Evolutionary conservation across 2,329 filamentous ascomycete species (phyloP).

Genomic region (Lasiodiplodia sp.): DNA sequence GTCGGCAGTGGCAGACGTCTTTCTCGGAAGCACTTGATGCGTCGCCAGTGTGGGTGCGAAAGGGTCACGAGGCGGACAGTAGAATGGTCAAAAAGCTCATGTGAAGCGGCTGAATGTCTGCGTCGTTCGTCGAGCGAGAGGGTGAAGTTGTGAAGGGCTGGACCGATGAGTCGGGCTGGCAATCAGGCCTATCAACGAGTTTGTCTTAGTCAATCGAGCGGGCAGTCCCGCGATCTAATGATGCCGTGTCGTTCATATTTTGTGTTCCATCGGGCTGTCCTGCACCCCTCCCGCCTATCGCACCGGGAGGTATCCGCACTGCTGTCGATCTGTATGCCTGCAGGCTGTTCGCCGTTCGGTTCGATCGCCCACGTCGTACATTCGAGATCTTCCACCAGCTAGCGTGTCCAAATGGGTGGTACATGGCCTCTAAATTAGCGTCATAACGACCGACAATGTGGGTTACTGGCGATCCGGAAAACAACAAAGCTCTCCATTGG

Average conservation of each 20-base stretch:
- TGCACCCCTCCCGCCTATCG: background rate
- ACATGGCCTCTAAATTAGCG: background rate
- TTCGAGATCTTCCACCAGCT: too few species aligned
- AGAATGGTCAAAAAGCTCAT: slow-evolving; percentile 51
- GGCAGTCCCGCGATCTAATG: background rate
- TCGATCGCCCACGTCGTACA: slow-evolving; percentile 38
- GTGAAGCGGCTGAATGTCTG: slow-evolving; percentile 60
- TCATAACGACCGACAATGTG: background rate
- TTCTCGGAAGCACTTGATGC: slow-evolving; percentile 48
- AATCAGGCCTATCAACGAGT: background rate
- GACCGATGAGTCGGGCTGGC: slow-evolving; percentile 47
- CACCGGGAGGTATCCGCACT: background rate
- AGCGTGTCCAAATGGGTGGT: background rate
- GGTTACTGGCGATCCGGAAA: background rate
- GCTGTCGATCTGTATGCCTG: background rate
- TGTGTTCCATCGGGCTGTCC: background rate
- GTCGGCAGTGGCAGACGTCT: slow-evolving; percentile 43
- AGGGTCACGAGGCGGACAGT: slow-evolving; percentile 51
- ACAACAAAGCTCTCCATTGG: background rate
- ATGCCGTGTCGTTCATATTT: too few species aligned
- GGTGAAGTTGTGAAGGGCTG: slow-evolving; percentile 47
- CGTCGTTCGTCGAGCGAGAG: slow-evolving; percentile 56
- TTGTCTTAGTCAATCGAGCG: background rate
- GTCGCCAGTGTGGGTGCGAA: slow-evolving; percentile 52
- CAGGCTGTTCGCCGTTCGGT: slow-evolving; percentile 49